Evolutionary conservation across 768 basidiomycete species (phyloP).

Genomic region (Chalciporus piperatus): DNA sequence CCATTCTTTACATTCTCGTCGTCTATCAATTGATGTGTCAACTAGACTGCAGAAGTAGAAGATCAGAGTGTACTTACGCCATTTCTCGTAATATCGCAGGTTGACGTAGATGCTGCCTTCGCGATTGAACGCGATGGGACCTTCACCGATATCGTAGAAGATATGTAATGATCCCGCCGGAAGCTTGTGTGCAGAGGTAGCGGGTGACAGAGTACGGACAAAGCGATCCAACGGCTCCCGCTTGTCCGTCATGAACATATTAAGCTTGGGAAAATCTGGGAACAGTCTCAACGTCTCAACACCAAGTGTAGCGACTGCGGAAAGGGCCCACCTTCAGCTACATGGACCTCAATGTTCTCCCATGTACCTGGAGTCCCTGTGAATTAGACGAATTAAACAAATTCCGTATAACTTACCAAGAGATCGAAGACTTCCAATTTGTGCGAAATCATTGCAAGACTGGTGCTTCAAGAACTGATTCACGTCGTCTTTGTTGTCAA

Average conservation of each 20-base stretch:
- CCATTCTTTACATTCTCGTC: constrained; percentile 59
- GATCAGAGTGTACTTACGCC: constrained; percentile 56
- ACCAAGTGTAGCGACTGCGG: neutral
- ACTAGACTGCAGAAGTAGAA: neutral
- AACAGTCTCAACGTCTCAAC: neutral
- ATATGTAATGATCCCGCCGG: constrained; percentile 73
- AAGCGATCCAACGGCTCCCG: constrained; percentile 62
- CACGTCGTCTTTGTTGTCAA: constrained; percentile 48
- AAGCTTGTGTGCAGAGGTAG: constrained; percentile 68
- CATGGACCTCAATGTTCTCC: constrained; percentile 54
- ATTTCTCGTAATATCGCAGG: constrained; percentile 73
- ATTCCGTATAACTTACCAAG: constrained; percentile 42
- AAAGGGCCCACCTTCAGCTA: constrained; percentile 49
- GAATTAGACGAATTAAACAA: neutral
- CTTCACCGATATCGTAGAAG: constrained; percentile 76
- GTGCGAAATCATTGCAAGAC: constrained; percentile 71
- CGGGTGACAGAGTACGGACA: constrained; percentile 57
- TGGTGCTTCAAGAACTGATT: constrained; percentile 68
- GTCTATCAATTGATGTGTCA: constrained; percentile 40
- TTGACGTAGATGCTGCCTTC: constrained; percentile 87
- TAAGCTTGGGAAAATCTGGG: constrained; percentile 52
- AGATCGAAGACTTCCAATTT: constrained; percentile 50
- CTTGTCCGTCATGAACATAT: constrained; percentile 47
- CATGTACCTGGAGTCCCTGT: constrained; percentile 43
- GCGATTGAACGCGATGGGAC: constrained; percentile 90